Evolutionary conservation across 2,329 filamentous ascomycete genomes (phyloP).

Genomic region (Fusarium citri): DNA sequence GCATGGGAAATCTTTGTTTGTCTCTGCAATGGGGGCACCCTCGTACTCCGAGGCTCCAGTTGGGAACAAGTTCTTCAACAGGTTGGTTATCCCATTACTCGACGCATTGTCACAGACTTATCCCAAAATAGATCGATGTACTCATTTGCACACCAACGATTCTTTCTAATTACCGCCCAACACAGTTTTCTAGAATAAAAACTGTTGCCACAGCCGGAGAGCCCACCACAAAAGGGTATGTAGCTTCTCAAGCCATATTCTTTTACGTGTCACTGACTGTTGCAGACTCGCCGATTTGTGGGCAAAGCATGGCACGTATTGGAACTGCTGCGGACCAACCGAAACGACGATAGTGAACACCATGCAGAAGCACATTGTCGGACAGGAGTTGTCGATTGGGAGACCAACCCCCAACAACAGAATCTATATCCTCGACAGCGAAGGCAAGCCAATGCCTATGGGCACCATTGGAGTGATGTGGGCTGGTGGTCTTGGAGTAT

Average conservation of each 20-base stretch:
- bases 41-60: constrained; percentile 62
- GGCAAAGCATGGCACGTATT: constrained; percentile 61
- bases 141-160: constrained; percentile 68
- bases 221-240: constrained; percentile 59
- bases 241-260: neutral
- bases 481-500: constrained; percentile 67
- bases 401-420: constrained; percentile 60
- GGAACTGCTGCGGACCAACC: constrained; percentile 70
- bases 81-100: constrained; percentile 47
- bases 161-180: constrained; percentile 60
- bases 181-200: constrained; percentile 62
- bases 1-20: constrained; percentile 71
- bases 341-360: constrained; percentile 71
- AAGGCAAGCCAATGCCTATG: constrained; percentile 55
- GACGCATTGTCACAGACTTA: neutral
- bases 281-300: constrained; percentile 65
- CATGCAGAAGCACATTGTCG: constrained; percentile 61
- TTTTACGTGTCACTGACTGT: constrained; percentile 17
- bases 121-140: constrained; percentile 57
- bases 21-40: constrained; percentile 68
- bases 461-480: constrained; percentile 65
- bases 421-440: constrained; percentile 65
- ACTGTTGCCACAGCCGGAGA: constrained; percentile 67
- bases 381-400: constrained; percentile 64
- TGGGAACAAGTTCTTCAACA: constrained; percentile 61